Conservation (phyloP, 805 yeast genomes). For the Candida wancherniae region DNA sequence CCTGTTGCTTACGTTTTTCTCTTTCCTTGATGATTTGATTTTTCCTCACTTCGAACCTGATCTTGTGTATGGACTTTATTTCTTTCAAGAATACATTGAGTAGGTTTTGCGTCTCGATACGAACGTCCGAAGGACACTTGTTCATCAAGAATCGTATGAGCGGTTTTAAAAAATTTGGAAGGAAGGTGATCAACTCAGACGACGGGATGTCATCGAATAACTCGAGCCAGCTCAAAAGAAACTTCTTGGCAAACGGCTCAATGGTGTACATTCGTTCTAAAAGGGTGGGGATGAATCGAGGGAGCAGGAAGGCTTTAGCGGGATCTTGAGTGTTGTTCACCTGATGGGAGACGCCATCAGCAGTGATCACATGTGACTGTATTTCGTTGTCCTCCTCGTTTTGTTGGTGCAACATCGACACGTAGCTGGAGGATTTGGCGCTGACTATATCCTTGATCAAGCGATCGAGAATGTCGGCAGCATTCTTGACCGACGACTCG, state of each 20-base stretch:
- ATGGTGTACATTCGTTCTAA: slow-evolving; percentile 88
- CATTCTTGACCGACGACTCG: slow-evolving; percentile 88
- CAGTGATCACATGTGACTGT: slow-evolving; percentile 43
- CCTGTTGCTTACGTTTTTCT: slow-evolving; percentile 3
- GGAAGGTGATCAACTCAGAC: slow-evolving; percentile 75
- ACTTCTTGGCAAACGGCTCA: slow-evolving; percentile 88
- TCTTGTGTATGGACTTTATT: slow-evolving; percentile 67
- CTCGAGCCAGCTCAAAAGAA: slow-evolving; percentile 89
- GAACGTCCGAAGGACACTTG: slow-evolving; percentile 80
- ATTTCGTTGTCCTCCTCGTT: slow-evolving; percentile 29
- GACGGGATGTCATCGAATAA: slow-evolving; percentile 92
- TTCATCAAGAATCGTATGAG: slow-evolving; percentile 68
- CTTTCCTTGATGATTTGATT: slow-evolving; percentile 18
- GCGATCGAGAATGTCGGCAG: slow-evolving; percentile 88
- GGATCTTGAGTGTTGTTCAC: slow-evolving; percentile 56
- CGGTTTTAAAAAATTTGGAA: slow-evolving; percentile 88
- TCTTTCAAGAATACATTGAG: slow-evolving; percentile 74
- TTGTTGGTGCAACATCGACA: slow-evolving; percentile 59
- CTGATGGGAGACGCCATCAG: slow-evolving; percentile 56
- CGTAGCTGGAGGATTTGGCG: slow-evolving; percentile 86
- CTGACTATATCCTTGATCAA: slow-evolving; percentile 91
- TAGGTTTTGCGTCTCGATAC: slow-evolving; percentile 77
- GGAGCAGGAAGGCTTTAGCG: slow-evolving; percentile 71
- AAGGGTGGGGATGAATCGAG: slow-evolving; percentile 85
- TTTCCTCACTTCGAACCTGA: slow-evolving; percentile 49